Evolutionary conservation across 2,329 filamentous ascomycete genomes (phyloP).

Genomic region (Thelonectria rubi): DNA sequence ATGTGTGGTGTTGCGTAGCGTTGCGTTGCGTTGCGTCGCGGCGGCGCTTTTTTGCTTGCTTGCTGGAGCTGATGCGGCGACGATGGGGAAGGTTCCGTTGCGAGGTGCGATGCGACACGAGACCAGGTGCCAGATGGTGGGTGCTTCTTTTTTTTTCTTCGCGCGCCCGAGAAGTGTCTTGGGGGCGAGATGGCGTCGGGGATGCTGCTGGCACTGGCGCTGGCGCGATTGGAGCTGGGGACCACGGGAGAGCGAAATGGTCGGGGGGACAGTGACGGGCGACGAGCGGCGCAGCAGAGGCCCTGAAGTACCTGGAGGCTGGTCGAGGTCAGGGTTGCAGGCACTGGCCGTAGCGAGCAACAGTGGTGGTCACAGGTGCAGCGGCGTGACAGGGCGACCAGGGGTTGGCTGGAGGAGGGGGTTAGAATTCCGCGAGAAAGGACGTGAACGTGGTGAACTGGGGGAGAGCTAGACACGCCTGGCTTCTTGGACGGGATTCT

Average conservation of each 20-base stretch:
- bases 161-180: conserved; percentile 22
- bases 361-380: conserved; percentile 18
- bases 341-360: conserved; percentile 1
- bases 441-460: conserved; percentile 21
- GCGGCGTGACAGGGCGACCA: conserved; percentile 22
- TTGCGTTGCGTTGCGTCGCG: conserved; percentile 31
- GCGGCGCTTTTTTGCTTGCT: conserved; percentile 27
- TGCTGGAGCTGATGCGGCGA: conserved; percentile 23
- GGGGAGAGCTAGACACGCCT: conserved; percentile 22
- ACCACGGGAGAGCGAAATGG: too few species aligned
- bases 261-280: too few species aligned
- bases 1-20: conserved; percentile 30
- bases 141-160: conserved; percentile 30
- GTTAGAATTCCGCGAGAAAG: conserved; percentile 12
- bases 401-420: conserved; percentile 15
- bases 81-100: conserved; percentile 37
- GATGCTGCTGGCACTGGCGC: conserved; percentile 12
- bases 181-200: conserved; percentile 27
- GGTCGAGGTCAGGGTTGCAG: conserved; percentile 6
- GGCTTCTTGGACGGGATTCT: conserved; percentile 1
- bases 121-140: conserved; percentile 39
- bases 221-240: conserved; percentile 23
- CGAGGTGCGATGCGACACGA: conserved; percentile 41
- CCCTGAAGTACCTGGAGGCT: conserved; percentile 11
- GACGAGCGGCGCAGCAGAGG: neutral